Conservation (phyloP, 352 stramenopile genomes). For the Phytopythium litorale region DNA sequence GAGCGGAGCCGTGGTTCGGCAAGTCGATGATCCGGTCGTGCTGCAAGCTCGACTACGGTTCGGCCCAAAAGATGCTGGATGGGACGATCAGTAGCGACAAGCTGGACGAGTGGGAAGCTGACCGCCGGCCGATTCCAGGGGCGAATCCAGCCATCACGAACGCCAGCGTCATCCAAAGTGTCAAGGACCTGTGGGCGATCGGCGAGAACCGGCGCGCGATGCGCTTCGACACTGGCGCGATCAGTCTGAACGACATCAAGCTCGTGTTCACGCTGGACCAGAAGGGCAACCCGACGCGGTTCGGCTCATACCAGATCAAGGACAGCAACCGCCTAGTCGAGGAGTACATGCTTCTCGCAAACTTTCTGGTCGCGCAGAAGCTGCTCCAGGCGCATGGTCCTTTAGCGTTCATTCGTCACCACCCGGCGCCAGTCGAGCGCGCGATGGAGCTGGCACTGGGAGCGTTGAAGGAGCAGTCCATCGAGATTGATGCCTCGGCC, state of each 20-base stretch:
- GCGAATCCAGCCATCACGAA: slow-evolving; percentile 49
- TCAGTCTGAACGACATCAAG: slow-evolving; percentile 93
- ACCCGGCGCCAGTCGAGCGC: slow-evolving; percentile 67
- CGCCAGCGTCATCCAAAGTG: slow-evolving; percentile 53
- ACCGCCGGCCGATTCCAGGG: slow-evolving; percentile 35
- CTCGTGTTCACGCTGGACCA: slow-evolving; percentile 92
- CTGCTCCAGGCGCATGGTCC: slow-evolving; percentile 86
- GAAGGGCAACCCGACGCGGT: slow-evolving; percentile 88
- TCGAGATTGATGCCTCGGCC: slow-evolving; percentile 80
- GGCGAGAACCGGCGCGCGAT: slow-evolving; percentile 66
- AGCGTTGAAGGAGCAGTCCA: slow-evolving; percentile 42
- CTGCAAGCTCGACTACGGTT: slow-evolving; percentile 95
- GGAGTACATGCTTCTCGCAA: slow-evolving; percentile 99
- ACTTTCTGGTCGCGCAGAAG: slow-evolving; percentile 96
- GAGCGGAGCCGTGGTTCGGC: slow-evolving; percentile 93
- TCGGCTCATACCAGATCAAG: slow-evolving; percentile 89
- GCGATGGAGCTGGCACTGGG: slow-evolving; percentile 44
- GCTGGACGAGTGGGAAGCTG: slow-evolving; percentile 67
- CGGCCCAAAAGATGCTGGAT: slow-evolving; percentile 96
- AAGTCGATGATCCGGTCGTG: slow-evolving; percentile 98
- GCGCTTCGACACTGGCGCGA: slow-evolving; percentile 90
- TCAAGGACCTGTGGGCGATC: slow-evolving; percentile 65
- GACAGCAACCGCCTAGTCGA: slow-evolving; percentile 96
- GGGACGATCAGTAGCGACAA: slow-evolving; percentile 67
- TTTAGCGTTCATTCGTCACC: slow-evolving; percentile 89